Conservation (phyloP, 352 stramenopile species). For the Blastocystis sp. region DNA sequence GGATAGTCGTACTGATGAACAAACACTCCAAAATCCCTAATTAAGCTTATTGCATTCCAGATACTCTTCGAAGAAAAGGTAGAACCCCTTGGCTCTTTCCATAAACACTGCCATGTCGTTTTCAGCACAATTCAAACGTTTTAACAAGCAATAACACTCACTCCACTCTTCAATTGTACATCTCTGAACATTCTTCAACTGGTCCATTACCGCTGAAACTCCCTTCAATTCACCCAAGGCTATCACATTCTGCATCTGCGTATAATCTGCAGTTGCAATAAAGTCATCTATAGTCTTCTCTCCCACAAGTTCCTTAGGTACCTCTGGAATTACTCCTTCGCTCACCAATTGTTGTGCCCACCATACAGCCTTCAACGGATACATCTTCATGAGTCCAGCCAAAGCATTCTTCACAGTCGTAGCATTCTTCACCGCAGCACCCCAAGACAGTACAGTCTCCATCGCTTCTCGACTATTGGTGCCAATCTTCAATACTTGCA, state of each 20-base stretch:
- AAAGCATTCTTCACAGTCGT: too few species aligned
- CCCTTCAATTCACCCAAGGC: constrained; percentile 3
- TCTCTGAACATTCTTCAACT: not conserved
- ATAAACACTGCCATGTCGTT: not conserved
- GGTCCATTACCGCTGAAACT: not conserved
- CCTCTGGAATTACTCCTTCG: not conserved
- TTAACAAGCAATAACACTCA: constrained; percentile 9
- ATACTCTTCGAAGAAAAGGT: constrained; percentile 22
- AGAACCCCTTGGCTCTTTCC: constrained; percentile 24
- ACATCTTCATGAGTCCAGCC: too few species aligned
- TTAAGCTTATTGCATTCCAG: not conserved
- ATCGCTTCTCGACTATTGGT: not conserved
- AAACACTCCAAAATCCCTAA: not conserved
- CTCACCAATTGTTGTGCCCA: not conserved
- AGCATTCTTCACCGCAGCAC: too few species aligned
- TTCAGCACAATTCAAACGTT: not conserved
- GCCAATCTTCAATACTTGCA: too few species aligned
- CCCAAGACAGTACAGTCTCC: not conserved
- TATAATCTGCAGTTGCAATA: not conserved
- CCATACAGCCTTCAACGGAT: not conserved
- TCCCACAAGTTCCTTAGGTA: not conserved
- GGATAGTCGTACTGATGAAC: not conserved
- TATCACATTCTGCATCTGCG: not conserved
- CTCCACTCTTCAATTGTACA: not conserved
- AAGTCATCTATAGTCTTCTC: not conserved